These are phyloP conservation scores for Exophiala calicioides DNA, from an alignment of 2,329 filamentous ascomycete species.

Conservation along the genomic window DNA sequence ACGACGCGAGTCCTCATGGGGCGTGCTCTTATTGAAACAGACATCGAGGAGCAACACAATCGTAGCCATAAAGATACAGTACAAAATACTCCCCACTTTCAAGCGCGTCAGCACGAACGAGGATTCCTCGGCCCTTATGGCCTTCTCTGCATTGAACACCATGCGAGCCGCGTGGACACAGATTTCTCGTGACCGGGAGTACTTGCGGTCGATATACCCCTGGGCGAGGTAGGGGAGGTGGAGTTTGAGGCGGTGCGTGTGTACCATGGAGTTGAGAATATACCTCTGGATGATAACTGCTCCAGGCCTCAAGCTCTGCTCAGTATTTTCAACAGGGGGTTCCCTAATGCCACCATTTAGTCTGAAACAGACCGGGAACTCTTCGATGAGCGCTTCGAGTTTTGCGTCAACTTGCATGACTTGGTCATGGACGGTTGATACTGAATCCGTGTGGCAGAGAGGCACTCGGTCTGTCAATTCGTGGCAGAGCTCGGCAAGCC, in stretches of 20 bases:
- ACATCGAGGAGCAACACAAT: conserved; percentile 43
- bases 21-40: conserved; percentile 38
- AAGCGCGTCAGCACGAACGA: conserved; percentile 33
- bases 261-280: conserved; percentile 38
- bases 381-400: conserved; percentile 35
- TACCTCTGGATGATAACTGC: conserved; percentile 38
- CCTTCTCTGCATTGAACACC: conserved; percentile 26
- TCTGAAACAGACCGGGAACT: conserved; percentile 39
- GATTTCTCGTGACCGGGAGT: conserved; percentile 38
- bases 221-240: conserved; percentile 42
- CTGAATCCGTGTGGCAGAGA: conserved; percentile 33
- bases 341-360: conserved; percentile 22
- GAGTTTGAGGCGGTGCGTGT: conserved; percentile 41
- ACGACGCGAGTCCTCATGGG: no score
- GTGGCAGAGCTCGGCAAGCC: conserved; percentile 40
- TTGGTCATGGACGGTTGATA: conserved; percentile 33
- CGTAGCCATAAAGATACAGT: conserved; percentile 42
- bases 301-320: no score
- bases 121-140: conserved; percentile 27
- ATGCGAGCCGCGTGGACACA: conserved; percentile 26
- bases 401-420: conserved; percentile 39
- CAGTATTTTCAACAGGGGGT: no score
- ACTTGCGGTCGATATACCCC: conserved; percentile 32
- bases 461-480: conserved; percentile 36
- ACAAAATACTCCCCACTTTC: conserved; percentile 34